A percentile compares a stretch with the other conserved stretches of the same genome.
Evolutionary conservation across 331 rosid genomes (phyloP).

Genomic region (Prunus yedoensis): DNA sequence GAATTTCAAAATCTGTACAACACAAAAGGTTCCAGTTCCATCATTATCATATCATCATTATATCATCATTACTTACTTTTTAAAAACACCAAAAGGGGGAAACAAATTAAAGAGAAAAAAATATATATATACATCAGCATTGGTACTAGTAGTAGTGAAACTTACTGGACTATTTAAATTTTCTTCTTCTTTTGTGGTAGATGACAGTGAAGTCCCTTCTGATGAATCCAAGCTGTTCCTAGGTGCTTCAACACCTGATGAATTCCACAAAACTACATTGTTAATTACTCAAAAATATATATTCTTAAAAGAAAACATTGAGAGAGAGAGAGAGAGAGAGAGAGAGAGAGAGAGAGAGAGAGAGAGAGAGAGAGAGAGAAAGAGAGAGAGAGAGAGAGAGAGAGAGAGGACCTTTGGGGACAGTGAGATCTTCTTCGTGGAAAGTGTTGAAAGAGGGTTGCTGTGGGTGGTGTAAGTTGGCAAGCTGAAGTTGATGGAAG

Average conservation of each 20-base stretch:
- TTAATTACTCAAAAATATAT: neutral
- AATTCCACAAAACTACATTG: neutral
- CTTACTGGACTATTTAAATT: slow-evolving; percentile 64
- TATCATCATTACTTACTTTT: slow-evolving; percentile 30
- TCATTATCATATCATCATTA: neutral
- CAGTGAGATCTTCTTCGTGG: slow-evolving; percentile 13
- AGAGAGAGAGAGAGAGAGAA: no score
- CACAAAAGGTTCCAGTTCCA: neutral
- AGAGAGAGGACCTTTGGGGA: slow-evolving; percentile 40
- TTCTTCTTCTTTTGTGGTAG: slow-evolving; percentile 46
- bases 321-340: no score
- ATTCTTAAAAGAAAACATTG: neutral
- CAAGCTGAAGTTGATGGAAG: slow-evolving; percentile 56
- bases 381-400: neutral
- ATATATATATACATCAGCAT: no score
- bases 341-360: no score
- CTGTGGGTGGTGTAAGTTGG: slow-evolving; percentile 36
- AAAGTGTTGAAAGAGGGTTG: slow-evolving; percentile 21
- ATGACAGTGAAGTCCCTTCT: slow-evolving; percentile 39
- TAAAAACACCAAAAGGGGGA: neutral
- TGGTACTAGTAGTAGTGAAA: neutral
- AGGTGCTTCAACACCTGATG: slow-evolving; percentile 70
- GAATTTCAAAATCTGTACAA: slow-evolving; percentile 24
- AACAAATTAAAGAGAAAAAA: neutral
- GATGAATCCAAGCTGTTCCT: slow-evolving; percentile 72